phyloP scores from a whole-genome alignment of 768 basidiomycete species.

The Boletellus ananiceps region DNA sequence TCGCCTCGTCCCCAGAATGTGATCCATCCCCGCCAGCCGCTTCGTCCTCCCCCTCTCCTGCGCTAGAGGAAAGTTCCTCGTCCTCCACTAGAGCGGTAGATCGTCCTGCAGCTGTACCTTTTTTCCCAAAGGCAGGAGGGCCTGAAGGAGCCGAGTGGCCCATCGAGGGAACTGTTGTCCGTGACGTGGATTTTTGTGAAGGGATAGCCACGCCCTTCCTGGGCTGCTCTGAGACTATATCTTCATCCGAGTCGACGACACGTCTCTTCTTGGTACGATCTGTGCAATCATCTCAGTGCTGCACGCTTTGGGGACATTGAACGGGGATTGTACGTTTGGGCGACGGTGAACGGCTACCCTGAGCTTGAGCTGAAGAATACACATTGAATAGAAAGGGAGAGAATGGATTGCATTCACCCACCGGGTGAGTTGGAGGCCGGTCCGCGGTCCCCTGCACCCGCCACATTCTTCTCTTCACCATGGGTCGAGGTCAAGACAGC shows the following conservation, averaged over 20 bases:
- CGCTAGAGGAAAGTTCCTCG: constrained; percentile 30
- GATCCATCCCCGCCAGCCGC: constrained; percentile 32
- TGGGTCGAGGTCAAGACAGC: constrained; percentile 20
- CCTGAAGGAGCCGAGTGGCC: neutral
- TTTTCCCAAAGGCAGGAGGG: constrained; percentile 8
- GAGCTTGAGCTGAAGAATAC: constrained; percentile 32
- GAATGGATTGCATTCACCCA: constrained; percentile 6
- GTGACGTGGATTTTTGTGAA: neutral
- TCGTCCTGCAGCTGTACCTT: constrained; percentile 18
- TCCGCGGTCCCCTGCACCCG: constrained; percentile 11
- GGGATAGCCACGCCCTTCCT: neutral
- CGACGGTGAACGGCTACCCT: constrained; percentile 32
- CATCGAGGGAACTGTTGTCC: neutral
- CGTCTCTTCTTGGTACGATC: constrained; percentile 47
- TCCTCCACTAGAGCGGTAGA: constrained; percentile 25
- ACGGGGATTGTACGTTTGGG: constrained; percentile 15
- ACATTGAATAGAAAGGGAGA: constrained; percentile 1
- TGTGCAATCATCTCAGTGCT: constrained; percentile 11
- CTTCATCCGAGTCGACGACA: constrained; percentile 53
- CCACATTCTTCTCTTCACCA: constrained; percentile 19
- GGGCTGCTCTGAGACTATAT: constrained; percentile 17
- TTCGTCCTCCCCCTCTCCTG: constrained; percentile 40
- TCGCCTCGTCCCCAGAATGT: constrained; percentile 48
- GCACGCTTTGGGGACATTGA: neutral
- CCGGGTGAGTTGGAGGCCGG: constrained; percentile 2